Evolutionary conservation across 306 rosid genomes (phyloP).

Genomic region (Dryas octopetala): DNA sequence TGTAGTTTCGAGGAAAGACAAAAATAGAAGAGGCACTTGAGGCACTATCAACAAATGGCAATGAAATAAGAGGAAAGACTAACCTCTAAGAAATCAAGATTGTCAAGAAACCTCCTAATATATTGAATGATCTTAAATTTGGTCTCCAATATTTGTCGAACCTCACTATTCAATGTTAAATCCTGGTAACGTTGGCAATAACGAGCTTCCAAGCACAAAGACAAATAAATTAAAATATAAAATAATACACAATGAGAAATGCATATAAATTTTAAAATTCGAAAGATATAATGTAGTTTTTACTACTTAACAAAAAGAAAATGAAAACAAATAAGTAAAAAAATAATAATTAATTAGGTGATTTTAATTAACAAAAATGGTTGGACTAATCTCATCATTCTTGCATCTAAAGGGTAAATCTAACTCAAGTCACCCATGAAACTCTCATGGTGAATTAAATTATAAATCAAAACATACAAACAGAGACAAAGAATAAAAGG

Average conservation of each 20-base stretch:
- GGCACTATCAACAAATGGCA: background rate
- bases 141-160: conserved; percentile 80
- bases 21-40: background rate
- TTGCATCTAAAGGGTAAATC: background rate
- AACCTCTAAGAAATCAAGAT: conserved; percentile 92
- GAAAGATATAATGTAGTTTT: background rate
- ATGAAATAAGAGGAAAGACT: conserved; percentile 23
- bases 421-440: background rate
- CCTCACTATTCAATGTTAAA: conserved; percentile 80
- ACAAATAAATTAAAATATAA: background rate
- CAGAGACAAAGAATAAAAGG: background rate
- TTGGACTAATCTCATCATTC: background rate
- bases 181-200: conserved; percentile 84
- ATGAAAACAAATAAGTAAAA: background rate
- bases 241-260: background rate
- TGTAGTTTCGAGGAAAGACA: conserved; percentile 63
- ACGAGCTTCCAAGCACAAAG: conserved; percentile 71
- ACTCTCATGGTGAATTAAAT: background rate
- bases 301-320: background rate
- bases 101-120: conserved; percentile 66
- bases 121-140: conserved; percentile 61
- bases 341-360: no score
- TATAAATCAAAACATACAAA: background rate
- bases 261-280: background rate
- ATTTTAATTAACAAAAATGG: no score